phyloP scores from a whole-genome alignment of 345 rosid species.

The Barbarea vulgaris region DNA sequence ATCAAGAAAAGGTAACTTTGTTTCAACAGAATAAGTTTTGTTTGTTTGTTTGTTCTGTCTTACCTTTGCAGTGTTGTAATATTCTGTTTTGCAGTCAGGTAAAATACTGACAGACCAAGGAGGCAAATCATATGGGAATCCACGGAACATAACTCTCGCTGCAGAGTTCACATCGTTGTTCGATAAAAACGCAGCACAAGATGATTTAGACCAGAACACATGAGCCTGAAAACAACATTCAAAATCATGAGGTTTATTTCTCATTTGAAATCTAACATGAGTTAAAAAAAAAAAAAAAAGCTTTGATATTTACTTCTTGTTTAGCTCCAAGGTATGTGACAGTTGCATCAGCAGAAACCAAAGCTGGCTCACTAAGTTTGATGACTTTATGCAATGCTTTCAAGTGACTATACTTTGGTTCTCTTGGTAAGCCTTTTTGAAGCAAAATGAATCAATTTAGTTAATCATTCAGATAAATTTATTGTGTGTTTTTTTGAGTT shows the following conservation, averaged over 20 bases:
- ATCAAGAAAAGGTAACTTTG: neutral
- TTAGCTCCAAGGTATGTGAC: slow-evolving; percentile 66
- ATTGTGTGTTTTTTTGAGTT: neutral
- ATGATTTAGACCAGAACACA: slow-evolving; percentile 56
- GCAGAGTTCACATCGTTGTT: slow-evolving; percentile 58
- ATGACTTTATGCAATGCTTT: slow-evolving; percentile 86
- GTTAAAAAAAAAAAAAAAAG: neutral
- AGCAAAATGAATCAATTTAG: slow-evolving; percentile 3
- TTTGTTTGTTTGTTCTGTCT: slow-evolving; percentile 1
- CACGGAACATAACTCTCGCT: slow-evolving; percentile 59
- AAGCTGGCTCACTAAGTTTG: slow-evolving; percentile 82
- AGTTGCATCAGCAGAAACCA: slow-evolving; percentile 62
- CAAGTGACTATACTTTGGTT: slow-evolving; percentile 92
- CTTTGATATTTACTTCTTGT: slow-evolving; percentile 58
- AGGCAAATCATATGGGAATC: slow-evolving; percentile 66
- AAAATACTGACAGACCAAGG: slow-evolving; percentile 95
- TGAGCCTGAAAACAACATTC: slow-evolving; percentile 55
- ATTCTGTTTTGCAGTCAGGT: slow-evolving; percentile 81
- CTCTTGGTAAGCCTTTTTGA: slow-evolving; percentile 59
- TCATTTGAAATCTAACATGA: neutral
- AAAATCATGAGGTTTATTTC: slow-evolving; percentile 14
- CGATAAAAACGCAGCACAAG: slow-evolving; percentile 89
- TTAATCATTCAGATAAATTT: neutral
- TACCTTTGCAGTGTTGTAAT: slow-evolving; percentile 87
- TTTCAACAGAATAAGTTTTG: neutral